phyloP scores from a whole-genome alignment of 495 filamentous ascomycete genomes.

The Clavariopsis aquatica region DNA sequence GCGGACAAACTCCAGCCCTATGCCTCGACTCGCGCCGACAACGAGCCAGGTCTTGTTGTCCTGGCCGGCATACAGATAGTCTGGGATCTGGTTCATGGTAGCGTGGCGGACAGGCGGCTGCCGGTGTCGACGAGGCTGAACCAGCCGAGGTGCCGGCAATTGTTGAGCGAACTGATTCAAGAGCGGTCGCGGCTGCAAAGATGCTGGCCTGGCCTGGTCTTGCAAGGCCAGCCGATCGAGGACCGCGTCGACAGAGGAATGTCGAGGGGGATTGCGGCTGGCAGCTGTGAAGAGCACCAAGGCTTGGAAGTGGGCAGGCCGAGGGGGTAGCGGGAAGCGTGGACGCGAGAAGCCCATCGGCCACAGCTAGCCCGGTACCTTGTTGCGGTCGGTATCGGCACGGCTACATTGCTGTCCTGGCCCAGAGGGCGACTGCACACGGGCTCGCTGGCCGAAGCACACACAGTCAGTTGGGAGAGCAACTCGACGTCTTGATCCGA shows the following conservation, averaged over 20 bases:
- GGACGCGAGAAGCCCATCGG: not conserved
- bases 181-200: not conserved
- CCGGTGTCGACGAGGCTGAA: constrained; percentile 1
- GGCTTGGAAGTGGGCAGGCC: constrained; percentile 10
- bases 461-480: not conserved
- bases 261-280: not conserved
- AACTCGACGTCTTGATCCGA: not conserved
- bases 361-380: not conserved
- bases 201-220: constrained; percentile 4
- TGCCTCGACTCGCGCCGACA: constrained; percentile 59
- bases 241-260: not conserved
- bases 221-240: constrained; percentile 2
- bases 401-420: constrained; percentile 3
- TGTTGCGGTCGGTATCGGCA: not conserved
- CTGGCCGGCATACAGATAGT: constrained; percentile 37
- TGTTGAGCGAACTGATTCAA: not conserved
- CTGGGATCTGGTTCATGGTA: constrained; percentile 41
- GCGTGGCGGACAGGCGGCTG: constrained; percentile 8
- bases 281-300: not conserved
- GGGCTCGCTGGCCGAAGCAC: not conserved
- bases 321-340: not conserved
- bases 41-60: constrained; percentile 54
- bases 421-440: not conserved
- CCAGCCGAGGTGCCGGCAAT: constrained; percentile 16
- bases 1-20: constrained; percentile 57